Conservation (phyloP, 768 basidiomycete genomes). For the Cystobasidium tubakii region DNA sequence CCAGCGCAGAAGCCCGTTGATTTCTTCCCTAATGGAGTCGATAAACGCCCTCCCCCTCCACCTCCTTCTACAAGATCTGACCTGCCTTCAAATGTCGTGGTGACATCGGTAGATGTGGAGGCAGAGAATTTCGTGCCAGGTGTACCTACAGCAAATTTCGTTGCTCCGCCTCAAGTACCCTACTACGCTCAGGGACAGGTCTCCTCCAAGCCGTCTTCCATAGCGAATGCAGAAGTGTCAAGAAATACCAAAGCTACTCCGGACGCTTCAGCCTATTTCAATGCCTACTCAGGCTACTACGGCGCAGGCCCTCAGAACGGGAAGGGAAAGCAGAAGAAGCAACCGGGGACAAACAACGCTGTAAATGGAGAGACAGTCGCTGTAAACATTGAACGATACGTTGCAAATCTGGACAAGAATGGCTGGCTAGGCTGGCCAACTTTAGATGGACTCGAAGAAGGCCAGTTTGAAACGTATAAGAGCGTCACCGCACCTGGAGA, state of each 20-base stretch:
- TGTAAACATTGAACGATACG: not conserved
- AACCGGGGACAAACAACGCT: not conserved
- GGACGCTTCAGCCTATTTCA: not conserved
- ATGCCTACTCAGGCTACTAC: not conserved
- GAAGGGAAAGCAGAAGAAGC: constrained; percentile 3
- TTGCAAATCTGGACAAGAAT: not conserved
- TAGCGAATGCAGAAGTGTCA: not conserved
- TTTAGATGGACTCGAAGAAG: not conserved
- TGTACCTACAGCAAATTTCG: constrained; percentile 2
- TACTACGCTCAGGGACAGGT: constrained; percentile 8
- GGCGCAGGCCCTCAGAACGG: not conserved
- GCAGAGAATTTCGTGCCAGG: constrained; percentile 40
- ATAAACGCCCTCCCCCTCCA: constrained; percentile 17
- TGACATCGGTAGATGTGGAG: constrained; percentile 45
- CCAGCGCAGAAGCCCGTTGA: not conserved
- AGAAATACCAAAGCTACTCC: not conserved
- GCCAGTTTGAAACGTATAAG: constrained; percentile 4
- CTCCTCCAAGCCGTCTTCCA: not conserved
- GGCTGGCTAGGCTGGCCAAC: constrained; percentile 18
- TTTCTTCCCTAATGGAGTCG: not conserved
- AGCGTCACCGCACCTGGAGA: constrained; percentile 18
- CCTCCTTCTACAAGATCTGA: constrained; percentile 36
- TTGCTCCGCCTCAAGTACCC: constrained; percentile 32
- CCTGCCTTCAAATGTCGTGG: constrained; percentile 41
- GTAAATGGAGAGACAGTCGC: not conserved